Evolutionary conservation across 345 rosid species (phyloP), one percentile per base, ranked within the genome.

Genomic region (Citrus inodora): DNA sequence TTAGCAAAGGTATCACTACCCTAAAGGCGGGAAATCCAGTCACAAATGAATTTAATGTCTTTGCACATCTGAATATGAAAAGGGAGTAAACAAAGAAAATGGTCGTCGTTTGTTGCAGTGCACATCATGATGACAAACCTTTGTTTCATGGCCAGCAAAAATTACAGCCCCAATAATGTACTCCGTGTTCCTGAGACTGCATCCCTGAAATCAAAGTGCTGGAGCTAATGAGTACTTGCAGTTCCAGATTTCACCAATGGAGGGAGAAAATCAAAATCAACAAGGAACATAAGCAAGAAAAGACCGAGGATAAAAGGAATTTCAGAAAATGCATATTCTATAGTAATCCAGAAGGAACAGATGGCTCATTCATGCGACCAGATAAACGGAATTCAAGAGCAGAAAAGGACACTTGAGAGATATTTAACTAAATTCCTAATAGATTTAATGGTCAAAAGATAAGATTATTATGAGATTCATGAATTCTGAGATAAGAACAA

Each of bases 121-220:
- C 59, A 46, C 74, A 67, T 67, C 79, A 68, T n/a, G 58, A 69
- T 25, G 28, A 75, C 91, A 61, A 80, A 97, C 99, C 99, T 97
- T 97, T 73, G 99, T 92, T 89, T 94, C 98, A 53, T 88, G 98
- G 81, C 99, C 99, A 21, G 98, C 88, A 88, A 97, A 97, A 71
- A 97, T 88, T 77, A 94, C 97, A 66, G 91, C 89, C 75, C 92
- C 98, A 83, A 93, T 97, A 76, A 97, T 88, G 88, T 85, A 90
- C 82, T 87, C 94, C 1, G 99, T 94, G 87, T 97, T 97, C 87
- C 98, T 92, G 77, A 97, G 98, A 90, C 98, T 93, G 90, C 99
- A 97, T 70, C 99, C 98, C 99, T 94, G 93, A 78, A 78, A 82
- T 64, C 24, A 78, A 65, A 83, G 38, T 60, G 67, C 75, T 48